Evolutionary conservation across 768 basidiomycete genomes (phyloP).

Genomic region (Kwoniella mangroviensis): DNA sequence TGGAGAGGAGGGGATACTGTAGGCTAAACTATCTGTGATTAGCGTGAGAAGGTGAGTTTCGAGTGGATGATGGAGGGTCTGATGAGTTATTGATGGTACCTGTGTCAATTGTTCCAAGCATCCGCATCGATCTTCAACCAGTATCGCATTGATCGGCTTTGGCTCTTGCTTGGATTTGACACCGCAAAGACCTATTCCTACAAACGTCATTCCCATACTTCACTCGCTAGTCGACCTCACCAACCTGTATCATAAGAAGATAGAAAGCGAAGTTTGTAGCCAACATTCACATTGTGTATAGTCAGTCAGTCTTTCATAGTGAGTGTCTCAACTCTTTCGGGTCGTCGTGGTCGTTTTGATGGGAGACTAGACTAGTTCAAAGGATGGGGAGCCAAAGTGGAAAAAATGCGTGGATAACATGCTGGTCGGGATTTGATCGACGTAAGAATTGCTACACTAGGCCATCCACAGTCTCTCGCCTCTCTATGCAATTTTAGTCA

Average conservation of each 20-base stretch:
- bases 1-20: neutral
- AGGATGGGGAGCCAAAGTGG: neutral
- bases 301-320: neutral
- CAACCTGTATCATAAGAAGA: conserved; percentile 2
- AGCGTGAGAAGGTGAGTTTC: no score
- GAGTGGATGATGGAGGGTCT: no score
- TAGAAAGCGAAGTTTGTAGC: neutral
- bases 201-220: neutral
- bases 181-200: neutral
- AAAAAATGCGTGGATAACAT: neutral
- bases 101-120: neutral
- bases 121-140: neutral
- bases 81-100: conserved; percentile 7
- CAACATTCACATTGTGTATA: neutral
- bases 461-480: neutral
- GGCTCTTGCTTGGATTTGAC: no score
- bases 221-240: conserved; percentile 10
- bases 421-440: neutral
- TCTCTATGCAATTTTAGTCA: neutral
- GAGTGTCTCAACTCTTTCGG: neutral
- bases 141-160: conserved; percentile 10
- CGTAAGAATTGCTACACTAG: neutral
- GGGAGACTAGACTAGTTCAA: neutral
- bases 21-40: no score
- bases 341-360: neutral